Base-by-base conservation (phyloP, 2,329 filamentous ascomycete genomes). In the Lachnellula hyalina region DNA sequence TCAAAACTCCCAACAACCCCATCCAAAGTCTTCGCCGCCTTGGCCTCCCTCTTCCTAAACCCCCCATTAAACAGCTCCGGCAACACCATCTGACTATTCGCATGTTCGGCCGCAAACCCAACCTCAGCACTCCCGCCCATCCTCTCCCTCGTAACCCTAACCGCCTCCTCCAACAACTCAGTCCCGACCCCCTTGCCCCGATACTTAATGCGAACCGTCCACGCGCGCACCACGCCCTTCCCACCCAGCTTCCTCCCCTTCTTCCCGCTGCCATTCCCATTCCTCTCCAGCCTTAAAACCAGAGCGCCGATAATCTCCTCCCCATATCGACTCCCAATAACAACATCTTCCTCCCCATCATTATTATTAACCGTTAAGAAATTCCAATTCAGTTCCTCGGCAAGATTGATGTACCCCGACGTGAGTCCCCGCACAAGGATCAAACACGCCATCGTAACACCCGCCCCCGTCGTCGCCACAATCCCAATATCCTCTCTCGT, bases 51-150 rank as follows among this genome's bases (percentile, higher is more conserved):
- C 68, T 73, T 76, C 55, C 82, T 75, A 66, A 90, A 84, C 0
- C 72, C 71, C 1, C 74, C 73, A 66, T 87, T 86, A 65, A 88
- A 89, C 28, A 83, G 70, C 55, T 74, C 73, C 14, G 85, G 84
- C 50, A 90, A 70, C 3, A 90, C 68, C 68, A 81, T 79, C 56
- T 73, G 72, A 60, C 84, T 83, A 78, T 93, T 90, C 45, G 89
- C 90, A 75, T 96, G 90, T 61, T 88, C 83, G 51, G 78, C 74
- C 6, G 87, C 88, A 69, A 96, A 95, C 2, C 85, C 82, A 50
- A 92, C 75, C 55, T 83, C 77, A 2, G 81, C 82, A 35, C 83
- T 84, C 55, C 81, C 81, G 42, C 89, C 88, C 55, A 86, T 86
- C 65, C 80, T 81, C 70, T 85, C 83, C 63, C 81, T 80, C 56